phyloP scores from a whole-genome alignment of 176 grass and related monocot genomes.

The Bonia amplexicaulis region DNA sequence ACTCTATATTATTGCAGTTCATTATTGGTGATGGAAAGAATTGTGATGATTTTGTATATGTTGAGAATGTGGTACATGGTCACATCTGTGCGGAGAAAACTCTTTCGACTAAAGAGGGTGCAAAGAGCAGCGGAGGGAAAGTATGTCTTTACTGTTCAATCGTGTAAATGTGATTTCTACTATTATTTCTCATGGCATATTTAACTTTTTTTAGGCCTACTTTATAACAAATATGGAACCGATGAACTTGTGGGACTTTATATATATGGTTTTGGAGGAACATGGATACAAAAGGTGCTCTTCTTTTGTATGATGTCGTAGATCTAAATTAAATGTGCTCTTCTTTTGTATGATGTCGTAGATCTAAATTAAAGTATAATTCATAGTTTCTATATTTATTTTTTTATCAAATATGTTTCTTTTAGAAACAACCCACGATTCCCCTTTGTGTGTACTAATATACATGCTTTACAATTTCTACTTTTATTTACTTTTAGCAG shows the following conservation, averaged over 20 bases:
- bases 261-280: constrained; percentile 51
- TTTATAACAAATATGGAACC: constrained; percentile 85
- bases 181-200: not conserved
- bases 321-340: not conserved
- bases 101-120: constrained; percentile 41
- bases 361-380: not conserved
- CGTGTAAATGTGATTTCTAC: not conserved
- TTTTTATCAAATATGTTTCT: too few relatives aligned
- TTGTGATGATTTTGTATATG: constrained; percentile 68
- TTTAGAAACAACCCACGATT: not conserved
- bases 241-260: constrained; percentile 68
- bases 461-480: too few relatives aligned
- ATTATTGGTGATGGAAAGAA: constrained; percentile 76
- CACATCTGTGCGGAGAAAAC: constrained; percentile 74
- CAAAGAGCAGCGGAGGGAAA: constrained; percentile 53
- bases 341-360: not conserved
- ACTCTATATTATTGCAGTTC: constrained; percentile 29
- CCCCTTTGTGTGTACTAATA: not conserved
- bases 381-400: not conserved
- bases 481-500: too few relatives aligned
- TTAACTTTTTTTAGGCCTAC: constrained; percentile 42
- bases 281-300: constrained; percentile 60
- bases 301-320: not conserved
- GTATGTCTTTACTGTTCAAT: constrained; percentile 16
- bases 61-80: constrained; percentile 80